Evolutionary conservation across 805 yeast species (phyloP), one percentile per base, ranked within the genome.

Genomic region (Debaryomyces hansenii): DNA sequence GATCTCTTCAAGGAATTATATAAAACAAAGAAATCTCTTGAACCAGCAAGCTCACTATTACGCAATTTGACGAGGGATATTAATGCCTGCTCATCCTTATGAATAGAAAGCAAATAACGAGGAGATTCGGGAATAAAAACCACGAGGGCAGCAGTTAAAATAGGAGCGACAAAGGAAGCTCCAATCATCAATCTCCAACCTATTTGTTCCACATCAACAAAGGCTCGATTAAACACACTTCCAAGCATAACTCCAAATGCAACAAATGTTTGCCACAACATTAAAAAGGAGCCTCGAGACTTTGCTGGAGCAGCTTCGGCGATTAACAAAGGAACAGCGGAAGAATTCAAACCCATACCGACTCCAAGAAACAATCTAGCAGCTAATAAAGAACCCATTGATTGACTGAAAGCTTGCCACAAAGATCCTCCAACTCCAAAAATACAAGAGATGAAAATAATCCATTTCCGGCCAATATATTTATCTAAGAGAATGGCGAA

Each of bases 121-220:
- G 66, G 64, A 4, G 63, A 58, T 41, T 60, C 64, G 3, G 65
- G 64, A 37, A 54, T 49, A 38, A 52, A 48, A 39, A 51, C 54
- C 3, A 58, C 53, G 18, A 56, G 28, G 3, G 45, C 47, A 38
- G 43, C 36, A 2, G 41, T 47, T 11, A 54, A 35, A 2, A 54
- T 12, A 14, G 58, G 53, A 9, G 42, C 33, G 3, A 43, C 43
- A 36, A 46, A 46, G 18, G 42, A 34, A 4, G 56, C 44, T 3
- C 58, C 58, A n/a, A 54, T 16, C 56, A 52, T 54, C 10, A 31
- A 47, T 32, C 58, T 41, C 58, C 58, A 54, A 18, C 38, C 40
- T 2, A 20, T 31, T 1, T 43, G 11, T 8, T 39, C 49, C 18
- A 20, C 20, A 20, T 28, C 34, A 8, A 48, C 32, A 35, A 54